Base-by-base conservation (phyloP, 2,329 filamentous ascomycete species). In the Gliomastix tumulicola region DNA sequence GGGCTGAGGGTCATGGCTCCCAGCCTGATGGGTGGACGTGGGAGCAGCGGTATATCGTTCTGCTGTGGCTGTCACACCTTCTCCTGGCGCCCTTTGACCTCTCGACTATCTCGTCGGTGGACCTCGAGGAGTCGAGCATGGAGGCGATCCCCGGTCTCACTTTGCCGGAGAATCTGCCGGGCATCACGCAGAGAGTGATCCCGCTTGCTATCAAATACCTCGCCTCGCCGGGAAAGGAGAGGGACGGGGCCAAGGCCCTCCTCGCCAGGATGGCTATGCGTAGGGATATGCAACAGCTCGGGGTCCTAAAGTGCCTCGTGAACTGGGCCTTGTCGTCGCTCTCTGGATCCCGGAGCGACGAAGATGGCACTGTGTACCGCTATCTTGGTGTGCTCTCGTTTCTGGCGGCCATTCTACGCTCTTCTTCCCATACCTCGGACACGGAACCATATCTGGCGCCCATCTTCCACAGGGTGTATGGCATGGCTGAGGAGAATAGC, bases 1-100 rank as follows among this genome's bases (percentile, higher is more conserved):
- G n/a, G n/a, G n/a, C n/a, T n/a, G 1, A 47, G n/a, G n/a, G n/a
- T n/a, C n/a, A n/a, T n/a, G n/a, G n/a, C n/a, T n/a, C 25, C 13
- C 25, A 13, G 7, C 13, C 25, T 28, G 17, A 49, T 6, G 39
- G 48, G 18, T 78, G 84, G 69, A 69, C 71, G 2, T 98, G 92
- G 92, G 82, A 95, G 55, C 85, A 96, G 58, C 74, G 85, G 37
- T 97, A 96, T 53, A 68, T 96, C 15, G 78, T 89, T 30, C 67
- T 97, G 5, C 68, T 95, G 9, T 98, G 92, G 92, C 74, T 90
- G 21, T 85, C 84, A 1, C 84, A 92, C 59, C 65, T 92, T 13
- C 68, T 90, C 40, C 71, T 90, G 21, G 88, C 88, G 2, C 92
- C 92, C 0, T 98, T 98, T 59, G 89, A 96, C 49, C 67, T 98